Evolutionary conservation across 306 rosid genomes (phyloP).

Genomic region (Notholithocarpus densiflorus): DNA sequence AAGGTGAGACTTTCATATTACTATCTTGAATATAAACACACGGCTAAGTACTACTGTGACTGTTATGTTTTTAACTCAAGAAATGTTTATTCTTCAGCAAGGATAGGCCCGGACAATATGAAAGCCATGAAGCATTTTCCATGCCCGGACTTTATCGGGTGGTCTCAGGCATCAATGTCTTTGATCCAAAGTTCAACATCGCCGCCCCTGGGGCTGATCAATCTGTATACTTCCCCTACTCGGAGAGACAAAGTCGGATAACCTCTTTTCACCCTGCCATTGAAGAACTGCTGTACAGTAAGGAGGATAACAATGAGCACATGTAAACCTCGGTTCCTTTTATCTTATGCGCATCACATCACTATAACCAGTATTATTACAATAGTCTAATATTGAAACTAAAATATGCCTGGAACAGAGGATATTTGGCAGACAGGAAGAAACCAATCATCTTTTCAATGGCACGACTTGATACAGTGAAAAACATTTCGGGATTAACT

Average conservation of each 20-base stretch:
- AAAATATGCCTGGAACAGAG: slow-evolving; percentile 51
- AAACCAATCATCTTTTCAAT: slow-evolving; percentile 93
- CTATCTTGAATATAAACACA: background rate
- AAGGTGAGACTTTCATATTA: slow-evolving; percentile 45
- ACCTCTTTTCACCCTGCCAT: slow-evolving; percentile 59
- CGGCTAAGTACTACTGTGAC: background rate
- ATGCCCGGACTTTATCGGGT: slow-evolving; percentile 91
- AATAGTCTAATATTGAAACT: slow-evolving; percentile 11
- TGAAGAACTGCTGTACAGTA: slow-evolving; percentile 71
- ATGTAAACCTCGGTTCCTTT: slow-evolving; percentile 42
- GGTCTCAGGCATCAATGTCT: slow-evolving; percentile 89
- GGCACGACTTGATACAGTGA: slow-evolving; percentile 92
- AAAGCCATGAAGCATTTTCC: slow-evolving; percentile 81
- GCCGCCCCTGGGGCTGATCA: slow-evolving; percentile 95
- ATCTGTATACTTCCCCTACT: slow-evolving; percentile 67
- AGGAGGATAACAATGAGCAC: slow-evolving; percentile 67
- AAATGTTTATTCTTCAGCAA: slow-evolving; percentile 49
- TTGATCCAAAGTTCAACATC: slow-evolving; percentile 91
- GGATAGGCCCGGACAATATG: slow-evolving; percentile 89
- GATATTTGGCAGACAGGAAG: slow-evolving; percentile 69
- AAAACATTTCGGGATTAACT: slow-evolving; percentile 79
- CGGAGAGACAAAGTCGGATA: slow-evolving; percentile 51
- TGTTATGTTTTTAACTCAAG: background rate
- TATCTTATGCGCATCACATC: no score
- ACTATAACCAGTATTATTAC: background rate